Percentiles rank a stretch among this genome's conserved stretches.
These are phyloP conservation scores for Nakazawaea wyomingensis DNA, from an alignment of 805 yeast species.

Conservation along the genomic window DNA sequence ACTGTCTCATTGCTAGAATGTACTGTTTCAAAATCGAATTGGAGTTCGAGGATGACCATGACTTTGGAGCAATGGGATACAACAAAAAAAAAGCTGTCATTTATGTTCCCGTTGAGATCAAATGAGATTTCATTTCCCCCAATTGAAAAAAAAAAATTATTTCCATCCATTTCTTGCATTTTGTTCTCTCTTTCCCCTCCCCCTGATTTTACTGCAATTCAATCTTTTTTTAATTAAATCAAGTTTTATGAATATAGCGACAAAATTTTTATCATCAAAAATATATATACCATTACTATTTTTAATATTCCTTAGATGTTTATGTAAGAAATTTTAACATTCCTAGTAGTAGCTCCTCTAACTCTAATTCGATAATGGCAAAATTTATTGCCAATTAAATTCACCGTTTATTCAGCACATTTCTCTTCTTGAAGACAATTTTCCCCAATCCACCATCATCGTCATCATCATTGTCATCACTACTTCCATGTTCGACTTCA, in stretches of 20 bases:
- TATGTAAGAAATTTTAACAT: no score
- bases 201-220: neutral
- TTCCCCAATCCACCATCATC: neutral
- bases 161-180: no score
- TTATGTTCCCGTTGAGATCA: constrained; percentile 12
- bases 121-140: neutral
- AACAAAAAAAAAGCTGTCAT: constrained; percentile 6
- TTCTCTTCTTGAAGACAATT: constrained; percentile 4
- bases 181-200: no score
- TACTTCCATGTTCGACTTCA: neutral
- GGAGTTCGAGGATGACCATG: constrained; percentile 11
- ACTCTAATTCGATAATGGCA: no score
- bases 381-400: no score
- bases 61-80: constrained; percentile 3
- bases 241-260: no score
- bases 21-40: constrained; percentile 30
- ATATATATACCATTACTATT: no score
- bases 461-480: constrained; percentile 4
- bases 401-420: neutral
- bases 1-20: constrained; percentile 51
- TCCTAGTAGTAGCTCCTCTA: no score
- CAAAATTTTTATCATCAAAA: no score
- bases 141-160: no score
- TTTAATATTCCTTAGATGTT: no score
- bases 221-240: no score